phyloP scores from a whole-genome alignment of 1,284 basidiomycete species.

The Clitocybe nebularis region DNA sequence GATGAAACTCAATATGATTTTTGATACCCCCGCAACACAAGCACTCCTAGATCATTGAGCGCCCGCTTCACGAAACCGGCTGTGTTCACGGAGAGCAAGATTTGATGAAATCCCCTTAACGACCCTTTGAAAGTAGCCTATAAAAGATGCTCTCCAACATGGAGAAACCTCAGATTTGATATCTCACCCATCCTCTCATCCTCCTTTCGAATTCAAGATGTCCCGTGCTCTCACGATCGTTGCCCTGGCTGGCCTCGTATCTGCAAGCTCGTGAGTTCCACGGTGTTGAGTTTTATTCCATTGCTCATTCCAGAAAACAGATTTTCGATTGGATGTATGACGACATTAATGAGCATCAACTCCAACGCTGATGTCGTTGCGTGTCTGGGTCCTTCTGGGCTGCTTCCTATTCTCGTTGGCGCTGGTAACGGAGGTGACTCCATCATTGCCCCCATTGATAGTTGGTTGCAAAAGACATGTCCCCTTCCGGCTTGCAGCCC shows the following conservation, averaged over 20 bases:
- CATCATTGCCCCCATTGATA: conserved; percentile 13
- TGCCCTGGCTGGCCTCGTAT: conserved; percentile 23
- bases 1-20: not conserved
- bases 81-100: not conserved
- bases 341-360: conserved; percentile 15
- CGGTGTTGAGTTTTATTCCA: not conserved
- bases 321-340: conserved; percentile 20
- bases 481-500: conserved; percentile 26
- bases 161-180: conserved; percentile 17
- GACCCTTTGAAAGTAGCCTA: not conserved
- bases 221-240: conserved; percentile 15
- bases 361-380: conserved; percentile 11
- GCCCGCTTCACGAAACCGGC: no score
- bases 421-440: conserved; percentile 17
- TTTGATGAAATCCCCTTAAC: not conserved
- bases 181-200: conserved; percentile 16
- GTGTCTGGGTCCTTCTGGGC: conserved; percentile 15
- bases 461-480: conserved; percentile 27
- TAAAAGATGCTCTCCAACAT: not conserved
- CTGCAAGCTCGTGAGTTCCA: conserved; percentile 19
- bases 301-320: conserved; percentile 3
- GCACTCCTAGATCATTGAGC: no score
- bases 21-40: not conserved
- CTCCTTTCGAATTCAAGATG: conserved; percentile 16
- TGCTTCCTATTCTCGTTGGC: conserved; percentile 17